Conservation (phyloP, 495 filamentous ascomycete genomes). For the Aspergillus sclerotioniger region DNA sequence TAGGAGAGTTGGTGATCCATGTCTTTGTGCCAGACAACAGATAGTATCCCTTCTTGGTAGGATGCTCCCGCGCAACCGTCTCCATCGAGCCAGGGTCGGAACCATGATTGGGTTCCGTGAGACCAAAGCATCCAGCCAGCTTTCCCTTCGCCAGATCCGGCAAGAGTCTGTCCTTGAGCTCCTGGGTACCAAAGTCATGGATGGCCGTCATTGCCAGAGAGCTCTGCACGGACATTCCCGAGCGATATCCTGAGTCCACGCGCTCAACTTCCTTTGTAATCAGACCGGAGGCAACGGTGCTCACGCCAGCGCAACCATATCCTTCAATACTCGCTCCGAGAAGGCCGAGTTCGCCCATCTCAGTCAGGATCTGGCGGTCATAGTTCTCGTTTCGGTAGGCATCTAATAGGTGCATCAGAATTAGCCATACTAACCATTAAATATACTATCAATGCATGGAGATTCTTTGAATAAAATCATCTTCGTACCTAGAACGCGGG, state of each 20-base stretch:
- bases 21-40: conserved; percentile 86
- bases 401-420: conserved; percentile 51
- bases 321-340: conserved; percentile 89
- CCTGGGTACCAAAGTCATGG: conserved; percentile 82
- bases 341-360: conserved; percentile 95
- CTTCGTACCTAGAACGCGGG: conserved; percentile 79
- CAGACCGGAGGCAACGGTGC: conserved; percentile 84
- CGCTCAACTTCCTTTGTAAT: conserved; percentile 96
- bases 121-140: conserved; percentile 84
- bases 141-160: conserved; percentile 84
- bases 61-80: conserved; percentile 79
- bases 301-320: conserved; percentile 92
- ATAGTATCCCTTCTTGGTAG: conserved; percentile 81
- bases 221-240: conserved; percentile 93
- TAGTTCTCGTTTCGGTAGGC: conserved; percentile 94
- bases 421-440: neutral
- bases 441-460: neutral
- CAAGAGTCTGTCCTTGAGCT: conserved; percentile 87
- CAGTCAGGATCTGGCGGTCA: conserved; percentile 80
- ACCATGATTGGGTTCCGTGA: conserved; percentile 97
- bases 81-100: conserved; percentile 98
- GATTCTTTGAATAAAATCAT: neutral
- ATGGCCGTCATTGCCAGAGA: conserved; percentile 97
- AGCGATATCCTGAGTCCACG: conserved; percentile 93
- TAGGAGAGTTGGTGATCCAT: conserved; percentile 98